These are phyloP conservation scores for Beauveria australis DNA, from an alignment of 2,329 filamentous ascomycete genomes.

Conservation along the genomic window DNA sequence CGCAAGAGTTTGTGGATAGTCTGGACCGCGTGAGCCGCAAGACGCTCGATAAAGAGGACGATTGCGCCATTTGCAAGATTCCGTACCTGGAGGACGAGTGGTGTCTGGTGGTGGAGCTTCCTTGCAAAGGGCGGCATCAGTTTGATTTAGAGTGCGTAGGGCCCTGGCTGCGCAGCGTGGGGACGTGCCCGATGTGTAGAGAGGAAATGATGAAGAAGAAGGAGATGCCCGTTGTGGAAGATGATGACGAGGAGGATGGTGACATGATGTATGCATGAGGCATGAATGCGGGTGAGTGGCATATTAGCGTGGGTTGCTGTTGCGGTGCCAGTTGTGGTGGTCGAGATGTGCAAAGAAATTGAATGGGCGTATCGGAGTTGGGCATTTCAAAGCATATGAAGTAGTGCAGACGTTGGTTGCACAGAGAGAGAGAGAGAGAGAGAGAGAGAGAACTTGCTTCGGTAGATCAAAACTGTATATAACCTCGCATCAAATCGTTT, in stretches of 20 bases:
- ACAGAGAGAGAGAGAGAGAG: no score
- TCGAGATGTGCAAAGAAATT: neutral
- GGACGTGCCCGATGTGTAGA: constrained; percentile 56
- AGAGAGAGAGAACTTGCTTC: neutral
- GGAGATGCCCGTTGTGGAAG: constrained; percentile 35
- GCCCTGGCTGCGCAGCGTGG: constrained; percentile 57
- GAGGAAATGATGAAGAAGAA: constrained; percentile 51
- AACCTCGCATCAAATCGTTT: neutral
- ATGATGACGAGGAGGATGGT: constrained; percentile 44
- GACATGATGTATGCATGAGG: constrained; percentile 37
- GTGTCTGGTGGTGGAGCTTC: constrained; percentile 55
- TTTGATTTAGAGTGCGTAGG: constrained; percentile 62
- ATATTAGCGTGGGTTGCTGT: neutral
- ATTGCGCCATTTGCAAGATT: constrained; percentile 57
- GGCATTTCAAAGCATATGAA: constrained; percentile 1
- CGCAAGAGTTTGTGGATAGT: constrained; percentile 50
- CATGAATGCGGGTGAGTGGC: neutral
- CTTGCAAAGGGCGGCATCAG: constrained; percentile 48
- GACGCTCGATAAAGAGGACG: constrained; percentile 40
- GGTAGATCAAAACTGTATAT: neutral
- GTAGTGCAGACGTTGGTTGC: neutral
- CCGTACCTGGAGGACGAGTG: constrained; percentile 53
- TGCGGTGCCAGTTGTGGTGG: constrained; percentile 6
- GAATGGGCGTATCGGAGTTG: constrained; percentile 18
- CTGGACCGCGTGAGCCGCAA: constrained; percentile 50